These are phyloP conservation scores for Phytopythium sindhum DNA, from an alignment of 352 stramenopile species.

Conservation along the genomic window DNA sequence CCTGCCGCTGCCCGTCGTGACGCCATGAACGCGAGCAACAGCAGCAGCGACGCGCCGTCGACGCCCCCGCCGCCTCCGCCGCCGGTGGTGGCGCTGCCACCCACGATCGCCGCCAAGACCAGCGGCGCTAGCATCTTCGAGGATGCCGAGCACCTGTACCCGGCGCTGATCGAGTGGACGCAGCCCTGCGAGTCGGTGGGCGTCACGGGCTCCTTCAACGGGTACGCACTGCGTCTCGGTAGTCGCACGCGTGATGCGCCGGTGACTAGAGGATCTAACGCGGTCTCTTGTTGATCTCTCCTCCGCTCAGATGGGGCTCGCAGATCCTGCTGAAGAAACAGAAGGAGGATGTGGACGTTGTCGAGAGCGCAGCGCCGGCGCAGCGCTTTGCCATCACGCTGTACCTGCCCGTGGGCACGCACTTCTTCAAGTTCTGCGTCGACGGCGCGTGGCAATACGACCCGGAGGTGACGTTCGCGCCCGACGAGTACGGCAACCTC, in stretches of 20 bases:
- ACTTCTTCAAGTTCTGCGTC: conserved; percentile 81
- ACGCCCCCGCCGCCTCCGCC: background rate
- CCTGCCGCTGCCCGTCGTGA: background rate
- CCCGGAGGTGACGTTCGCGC: conserved; percentile 74
- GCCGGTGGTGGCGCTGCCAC: conserved; percentile 5
- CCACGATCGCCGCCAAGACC: conserved; percentile 8
- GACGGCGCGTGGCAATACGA: conserved; percentile 84
- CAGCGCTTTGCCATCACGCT: conserved; percentile 38
- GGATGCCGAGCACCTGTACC: conserved; percentile 49
- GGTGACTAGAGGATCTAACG: background rate
- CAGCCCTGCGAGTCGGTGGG: conserved; percentile 49
- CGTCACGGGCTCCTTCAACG: conserved; percentile 82
- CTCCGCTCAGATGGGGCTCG: conserved; percentile 57
- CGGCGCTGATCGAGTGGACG: conserved; percentile 58
- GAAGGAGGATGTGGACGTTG: conserved; percentile 8
- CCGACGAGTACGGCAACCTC: conserved; percentile 83
- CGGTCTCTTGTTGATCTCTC: too few relatives aligned
- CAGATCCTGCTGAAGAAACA: conserved; percentile 60
- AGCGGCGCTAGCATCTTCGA: conserved; percentile 29
- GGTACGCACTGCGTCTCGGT: conserved; percentile 26
- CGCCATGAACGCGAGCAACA: background rate
- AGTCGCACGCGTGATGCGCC: background rate
- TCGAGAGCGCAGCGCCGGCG: background rate
- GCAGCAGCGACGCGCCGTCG: background rate
- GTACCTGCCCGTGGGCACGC: conserved; percentile 57